Base-by-base conservation (phyloP, 2,329 filamentous ascomycete species). In the Microsporum ferrugineum region DNA sequence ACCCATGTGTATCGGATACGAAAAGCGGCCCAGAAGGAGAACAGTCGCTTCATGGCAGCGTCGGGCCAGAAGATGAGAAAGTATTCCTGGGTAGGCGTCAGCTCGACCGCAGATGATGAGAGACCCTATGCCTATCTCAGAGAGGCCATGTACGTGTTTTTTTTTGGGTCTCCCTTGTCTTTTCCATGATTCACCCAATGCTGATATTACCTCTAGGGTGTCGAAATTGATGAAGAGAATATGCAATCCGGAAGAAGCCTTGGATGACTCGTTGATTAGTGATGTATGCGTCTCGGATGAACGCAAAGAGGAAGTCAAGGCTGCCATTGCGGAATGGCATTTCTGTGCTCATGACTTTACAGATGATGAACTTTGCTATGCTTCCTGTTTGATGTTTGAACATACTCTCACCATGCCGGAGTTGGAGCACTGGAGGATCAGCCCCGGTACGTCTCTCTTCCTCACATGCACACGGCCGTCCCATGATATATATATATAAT, bases 261-360 rank as follows among this genome's bases (percentile, higher is more conserved):
- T 78, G 76, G 89, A 76, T 76, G 86, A 76, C 73, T 82, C 76
- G 75, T 87, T 77, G 74, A 80, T 73, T 39, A 82, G 82, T 39
- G 82, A 89, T 66, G 80, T 95, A 64, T 80, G 83, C 55, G 80
- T 96, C 17, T 79, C 84, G 8, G 75, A 82, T 6, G 82, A 88
- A 62, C 84, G 88, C 39, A 84, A 84, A 68, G 77, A 79, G 43
- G 76, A 82, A 51, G 84, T 97, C 61, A 85, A 85, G 62, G 73
- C 81, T 6, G 85, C 86, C 17, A 80, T 96, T 41, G 88, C 87
- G 23, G 81, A 81, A 57, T 97, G 94, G 92, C 79, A 85, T 60
- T 99, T 97, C 70, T 91, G 87, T 49, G 92, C 91, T 2, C 92
- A 96, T 70, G 85, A 89, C 17, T 95, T 92, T 68, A 85, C 84